A percentile compares a stretch with the other conserved stretches of the same genome.
These are phyloP conservation scores for Kalaharituber pfeilii DNA, from an alignment of 2,329 filamentous ascomycete genomes.

Conservation along the genomic window DNA sequence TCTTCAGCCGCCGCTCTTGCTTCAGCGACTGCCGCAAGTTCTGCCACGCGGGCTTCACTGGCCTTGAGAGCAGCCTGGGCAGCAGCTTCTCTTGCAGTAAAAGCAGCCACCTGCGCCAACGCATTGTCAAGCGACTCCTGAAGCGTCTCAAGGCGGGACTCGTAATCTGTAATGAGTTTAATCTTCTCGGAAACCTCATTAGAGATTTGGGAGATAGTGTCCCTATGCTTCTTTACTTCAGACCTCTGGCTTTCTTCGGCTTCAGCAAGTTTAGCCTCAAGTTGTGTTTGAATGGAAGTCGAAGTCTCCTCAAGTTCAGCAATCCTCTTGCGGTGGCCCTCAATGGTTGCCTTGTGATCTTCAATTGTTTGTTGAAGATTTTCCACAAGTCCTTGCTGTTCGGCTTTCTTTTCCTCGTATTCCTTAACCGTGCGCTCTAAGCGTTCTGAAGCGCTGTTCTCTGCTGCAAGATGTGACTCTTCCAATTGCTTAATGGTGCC, in stretches of 20 bases:
- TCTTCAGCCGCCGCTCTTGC: slow-evolving; percentile 1
- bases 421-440: slow-evolving; percentile 28
- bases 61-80: slow-evolving; percentile 12
- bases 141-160: slow-evolving; percentile 14
- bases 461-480: slow-evolving; percentile 17
- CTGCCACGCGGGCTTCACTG: slow-evolving; percentile 8
- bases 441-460: slow-evolving; percentile 26
- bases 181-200: slow-evolving; percentile 15
- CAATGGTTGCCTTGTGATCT: slow-evolving; percentile 59
- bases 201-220: slow-evolving; percentile 38
- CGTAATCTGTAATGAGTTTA: slow-evolving; percentile 15
- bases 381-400: slow-evolving; percentile 43
- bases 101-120: slow-evolving; percentile 13
- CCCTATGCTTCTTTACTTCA: slow-evolving; percentile 22
- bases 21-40: slow-evolving; percentile 3
- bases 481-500: slow-evolving; percentile 38
- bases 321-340: slow-evolving; percentile 50
- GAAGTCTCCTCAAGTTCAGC: slow-evolving; percentile 59
- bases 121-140: slow-evolving; percentile 18
- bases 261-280: slow-evolving; percentile 40
- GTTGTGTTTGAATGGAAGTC: slow-evolving; percentile 44
- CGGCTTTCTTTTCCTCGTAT: slow-evolving; percentile 34
- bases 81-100: slow-evolving; percentile 11
- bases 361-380: slow-evolving; percentile 58
- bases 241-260: slow-evolving; percentile 10